These are phyloP conservation scores for Cercospora janseana DNA, from an alignment of 2,329 filamentous ascomycete species.

Conservation along the genomic window DNA sequence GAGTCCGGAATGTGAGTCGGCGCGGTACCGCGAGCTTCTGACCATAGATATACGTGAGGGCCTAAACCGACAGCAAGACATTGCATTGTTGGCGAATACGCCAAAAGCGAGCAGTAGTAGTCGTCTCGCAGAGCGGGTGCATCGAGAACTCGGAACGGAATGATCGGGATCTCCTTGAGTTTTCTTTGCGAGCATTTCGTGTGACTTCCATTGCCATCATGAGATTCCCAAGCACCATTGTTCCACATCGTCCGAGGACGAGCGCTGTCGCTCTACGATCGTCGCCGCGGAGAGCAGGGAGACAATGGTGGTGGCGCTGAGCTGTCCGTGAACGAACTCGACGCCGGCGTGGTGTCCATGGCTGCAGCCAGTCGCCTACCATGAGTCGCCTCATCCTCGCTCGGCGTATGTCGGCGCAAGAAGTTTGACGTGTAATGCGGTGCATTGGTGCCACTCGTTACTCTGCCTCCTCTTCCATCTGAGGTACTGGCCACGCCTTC, in stretches of 20 bases:
- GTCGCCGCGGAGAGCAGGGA: slow-evolving; percentile 10
- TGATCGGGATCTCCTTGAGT: slow-evolving; percentile 33
- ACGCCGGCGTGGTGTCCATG: slow-evolving; percentile 70
- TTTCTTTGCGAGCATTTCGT: slow-evolving; percentile 18
- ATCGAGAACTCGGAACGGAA: slow-evolving; percentile 64
- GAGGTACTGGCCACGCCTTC: slow-evolving; percentile 44
- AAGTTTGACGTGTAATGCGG: slow-evolving; percentile 61
- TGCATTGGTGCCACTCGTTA: slow-evolving; percentile 71
- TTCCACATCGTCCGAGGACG: slow-evolving; percentile 22
- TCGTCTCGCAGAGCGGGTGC: slow-evolving; percentile 88
- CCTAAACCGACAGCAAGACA: slow-evolving; percentile 82
- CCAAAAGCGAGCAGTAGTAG: slow-evolving; percentile 89
- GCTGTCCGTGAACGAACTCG: slow-evolving; percentile 60
- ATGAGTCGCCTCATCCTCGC: slow-evolving; percentile 52
- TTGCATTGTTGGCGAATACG: slow-evolving; percentile 72
- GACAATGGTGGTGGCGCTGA: slow-evolving; percentile 20
- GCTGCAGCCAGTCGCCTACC: slow-evolving; percentile 74
- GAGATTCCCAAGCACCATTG: slow-evolving; percentile 27
- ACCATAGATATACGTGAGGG: slow-evolving; percentile 82
- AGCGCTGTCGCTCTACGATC: slow-evolving; percentile 16
- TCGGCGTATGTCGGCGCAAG: slow-evolving; percentile 40
- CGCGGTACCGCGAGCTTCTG: slow-evolving; percentile 60
- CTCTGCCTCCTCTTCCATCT: slow-evolving; percentile 61
- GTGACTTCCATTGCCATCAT: slow-evolving; percentile 18
- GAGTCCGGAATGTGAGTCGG: slow-evolving; percentile 46